A percentile compares a stretch with the other conserved stretches of the same genome.
phyloP scores from a whole-genome alignment of 78 protist species.

The Tieghemostelium lacteum region DNA sequence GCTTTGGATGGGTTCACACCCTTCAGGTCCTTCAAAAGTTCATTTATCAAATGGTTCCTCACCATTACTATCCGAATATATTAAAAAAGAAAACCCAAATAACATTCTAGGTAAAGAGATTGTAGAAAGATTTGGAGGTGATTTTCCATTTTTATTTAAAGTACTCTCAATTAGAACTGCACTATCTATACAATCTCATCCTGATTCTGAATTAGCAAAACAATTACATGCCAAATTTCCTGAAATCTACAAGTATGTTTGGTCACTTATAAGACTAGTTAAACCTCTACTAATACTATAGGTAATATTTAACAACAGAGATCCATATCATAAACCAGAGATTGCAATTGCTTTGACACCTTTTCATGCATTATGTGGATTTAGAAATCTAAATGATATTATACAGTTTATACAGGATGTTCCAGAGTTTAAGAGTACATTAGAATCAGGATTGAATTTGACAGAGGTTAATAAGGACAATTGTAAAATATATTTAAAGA shows the following conservation, averaged over 20 bases:
- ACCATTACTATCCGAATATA: neutral
- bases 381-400: slow-evolving; percentile 88
- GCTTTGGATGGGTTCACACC: slow-evolving; percentile 99
- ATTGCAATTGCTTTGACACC: slow-evolving; percentile 95
- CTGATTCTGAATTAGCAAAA: slow-evolving; percentile 92
- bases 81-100: neutral
- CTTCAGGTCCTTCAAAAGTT: slow-evolving; percentile 87
- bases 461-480: neutral
- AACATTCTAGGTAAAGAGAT: neutral
- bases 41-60: neutral
- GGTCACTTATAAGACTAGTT: no score
- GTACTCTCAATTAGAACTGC: slow-evolving; percentile 92
- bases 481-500: slow-evolving; percentile 31
- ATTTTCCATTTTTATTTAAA: slow-evolving; percentile 97
- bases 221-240: slow-evolving; percentile 86
- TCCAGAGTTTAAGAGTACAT: slow-evolving; percentile 52
- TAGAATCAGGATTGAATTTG: neutral
- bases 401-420: slow-evolving; percentile 16
- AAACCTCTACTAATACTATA: slow-evolving; percentile 79
- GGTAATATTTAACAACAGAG: slow-evolving; percentile 30
- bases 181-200: slow-evolving; percentile 95
- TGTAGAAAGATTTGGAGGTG: slow-evolving; percentile 58
- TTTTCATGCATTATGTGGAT: slow-evolving; percentile 92
- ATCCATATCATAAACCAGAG: slow-evolving; percentile 98
- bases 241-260: slow-evolving; percentile 88